Base-by-base conservation (phyloP, 2,329 filamentous ascomycete genomes). In the Penicillium sp. region DNA sequence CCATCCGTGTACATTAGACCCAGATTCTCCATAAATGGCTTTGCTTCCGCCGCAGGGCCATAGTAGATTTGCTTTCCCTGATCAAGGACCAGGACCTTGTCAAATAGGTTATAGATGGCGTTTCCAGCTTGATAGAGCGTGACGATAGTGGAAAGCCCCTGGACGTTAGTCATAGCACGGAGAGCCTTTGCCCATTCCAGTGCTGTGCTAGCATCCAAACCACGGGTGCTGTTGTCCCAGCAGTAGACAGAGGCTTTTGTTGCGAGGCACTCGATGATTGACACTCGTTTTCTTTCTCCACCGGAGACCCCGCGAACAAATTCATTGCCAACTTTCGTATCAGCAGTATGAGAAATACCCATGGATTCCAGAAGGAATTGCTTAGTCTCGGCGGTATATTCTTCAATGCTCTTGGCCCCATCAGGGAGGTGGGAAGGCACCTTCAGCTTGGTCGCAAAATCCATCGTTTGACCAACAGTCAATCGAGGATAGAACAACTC, bases 81-180 rank as follows among this genome's bases (percentile, higher is more conserved):
- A 48, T 90, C 86, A 3, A 90, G 78, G 6, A 90, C 81, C 0
- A 90, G 76, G 0, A 89, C 86, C 66, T 90, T 90, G 68, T 90
- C 86, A 67, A 90, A 89, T 0, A 86, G 78, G 29, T 88, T 77
- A 68, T 88, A 89, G 58, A 90, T 89, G 21, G 82, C 85, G 54
- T 90, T 87, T 7, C 86, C 85, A 2, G 88, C 87, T 67, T 90
- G 88, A 67, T 90, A 90, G 0, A 89, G 77, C 0, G 86, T 87
- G 13, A 87, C 84, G 48, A 88, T 84, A 0, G 84, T 82, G 0
- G 84, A 76, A 5, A 87, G 73, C 0, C 84, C 84, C 5, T 84
- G 74, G 1, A 86, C 79, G 59, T 89, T 84, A 0, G 86, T 88
- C 80, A 89, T 77, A 5, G 84, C 81, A 8, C 86, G 78, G 14